phyloP scores from a whole-genome alignment of 768 basidiomycete species.

The Strobilomyces confusus region DNA sequence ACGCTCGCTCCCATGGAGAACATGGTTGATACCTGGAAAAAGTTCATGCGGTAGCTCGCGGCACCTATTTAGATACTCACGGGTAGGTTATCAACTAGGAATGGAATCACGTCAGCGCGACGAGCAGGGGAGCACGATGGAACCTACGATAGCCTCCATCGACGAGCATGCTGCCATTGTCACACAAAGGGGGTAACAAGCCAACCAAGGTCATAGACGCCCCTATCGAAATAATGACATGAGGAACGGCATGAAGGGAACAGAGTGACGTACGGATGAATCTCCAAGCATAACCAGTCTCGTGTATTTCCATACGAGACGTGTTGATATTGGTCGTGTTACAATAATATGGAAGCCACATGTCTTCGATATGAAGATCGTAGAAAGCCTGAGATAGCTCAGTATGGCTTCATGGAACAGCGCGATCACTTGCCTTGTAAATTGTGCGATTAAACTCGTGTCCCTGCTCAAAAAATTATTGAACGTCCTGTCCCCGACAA shows the following conservation, averaged over 20 bases:
- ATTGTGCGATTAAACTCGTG: conserved; percentile 94
- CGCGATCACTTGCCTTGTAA: conserved; percentile 61
- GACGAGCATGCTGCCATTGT: conserved; percentile 89
- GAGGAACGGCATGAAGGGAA: neutral
- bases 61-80: conserved; percentile 38
- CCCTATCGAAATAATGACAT: conserved; percentile 41
- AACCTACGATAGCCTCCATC: conserved; percentile 85
- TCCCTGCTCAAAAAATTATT: conserved; percentile 48
- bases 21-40: conserved; percentile 79
- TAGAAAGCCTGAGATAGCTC: conserved; percentile 68
- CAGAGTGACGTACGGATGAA: conserved; percentile 60
- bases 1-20: conserved; percentile 85
- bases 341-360: conserved; percentile 99
- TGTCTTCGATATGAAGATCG: conserved; percentile 92
- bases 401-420: neutral
- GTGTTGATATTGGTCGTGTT: conserved; percentile 97
- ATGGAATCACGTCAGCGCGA: conserved; percentile 3
- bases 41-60: neutral
- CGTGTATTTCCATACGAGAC: conserved; percentile 95
- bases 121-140: neutral
- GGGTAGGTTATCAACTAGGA: conserved; percentile 81
- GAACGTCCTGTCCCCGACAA: neutral
- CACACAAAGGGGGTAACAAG: conserved; percentile 88
- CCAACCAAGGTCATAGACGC: conserved; percentile 98
- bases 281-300: conserved; percentile 98